Evolutionary conservation across 1,284 basidiomycete species (phyloP).

Genomic region (Cutaneotrichosporon mucoides): DNA sequence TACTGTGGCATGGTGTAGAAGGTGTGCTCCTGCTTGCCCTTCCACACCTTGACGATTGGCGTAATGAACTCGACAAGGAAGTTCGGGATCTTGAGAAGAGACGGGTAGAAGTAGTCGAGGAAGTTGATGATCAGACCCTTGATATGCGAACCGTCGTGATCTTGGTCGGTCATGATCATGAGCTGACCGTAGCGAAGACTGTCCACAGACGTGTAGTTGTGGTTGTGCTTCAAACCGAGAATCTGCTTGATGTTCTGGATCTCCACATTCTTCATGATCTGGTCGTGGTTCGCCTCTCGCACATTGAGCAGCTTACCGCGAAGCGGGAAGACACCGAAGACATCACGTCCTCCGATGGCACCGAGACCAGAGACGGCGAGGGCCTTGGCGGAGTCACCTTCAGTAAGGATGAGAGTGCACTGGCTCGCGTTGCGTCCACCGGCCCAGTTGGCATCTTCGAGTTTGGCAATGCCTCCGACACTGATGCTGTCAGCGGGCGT

Average conservation of each 20-base stretch:
- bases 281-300: constrained; percentile 90
- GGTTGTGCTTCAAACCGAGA: constrained; percentile 90
- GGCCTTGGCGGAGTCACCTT: constrained; percentile 99
- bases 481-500: constrained; percentile 54
- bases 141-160: constrained; percentile 99
- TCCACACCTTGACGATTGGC: constrained; percentile 90
- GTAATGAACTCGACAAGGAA: constrained; percentile 99
- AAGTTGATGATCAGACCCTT: constrained; percentile 99
- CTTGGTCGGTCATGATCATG: constrained; percentile 99
- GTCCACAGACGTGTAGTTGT: constrained; percentile 69
- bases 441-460: constrained; percentile 97
- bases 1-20: constrained; percentile 99
- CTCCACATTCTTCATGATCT: constrained; percentile 97
- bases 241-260: constrained; percentile 98
- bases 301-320: constrained; percentile 97
- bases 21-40: constrained; percentile 72
- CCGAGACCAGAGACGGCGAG: constrained; percentile 90
- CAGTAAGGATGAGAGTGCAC: constrained; percentile 95
- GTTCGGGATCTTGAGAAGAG: constrained; percentile 81
- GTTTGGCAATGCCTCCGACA: constrained; percentile 85
- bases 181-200: constrained; percentile 88
- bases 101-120: constrained; percentile 95
- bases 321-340: constrained; percentile 96
- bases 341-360: constrained; percentile 85
- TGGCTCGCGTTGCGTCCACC: constrained; percentile 74